Evolutionary conservation across 1,284 basidiomycete genomes (phyloP).

Genomic region (Cutaneotrichosporon daszewskae): DNA sequence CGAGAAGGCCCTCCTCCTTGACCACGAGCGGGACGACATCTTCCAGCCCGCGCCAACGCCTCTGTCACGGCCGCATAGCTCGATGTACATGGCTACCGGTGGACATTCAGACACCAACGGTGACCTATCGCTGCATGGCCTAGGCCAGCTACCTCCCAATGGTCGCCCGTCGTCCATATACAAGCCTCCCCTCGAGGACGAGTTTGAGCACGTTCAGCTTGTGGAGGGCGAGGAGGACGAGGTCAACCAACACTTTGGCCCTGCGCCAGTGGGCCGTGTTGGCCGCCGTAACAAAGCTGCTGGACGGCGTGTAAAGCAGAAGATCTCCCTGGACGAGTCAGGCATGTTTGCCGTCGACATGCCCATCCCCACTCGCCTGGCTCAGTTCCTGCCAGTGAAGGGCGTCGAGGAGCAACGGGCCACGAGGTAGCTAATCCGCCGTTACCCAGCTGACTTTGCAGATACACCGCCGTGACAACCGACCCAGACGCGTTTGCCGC

Average conservation of each 20-base stretch:
- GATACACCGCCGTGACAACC: constrained; percentile 77
- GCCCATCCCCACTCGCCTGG: constrained; percentile 74
- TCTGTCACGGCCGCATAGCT: neutral
- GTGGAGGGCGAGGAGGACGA: constrained; percentile 8
- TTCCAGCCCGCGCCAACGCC: constrained; percentile 2
- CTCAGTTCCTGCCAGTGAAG: constrained; percentile 64
- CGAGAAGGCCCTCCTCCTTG: constrained; percentile 30
- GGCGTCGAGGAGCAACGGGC: constrained; percentile 77
- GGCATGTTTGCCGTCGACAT: constrained; percentile 83
- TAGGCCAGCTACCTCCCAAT: neutral
- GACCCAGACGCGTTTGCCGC: constrained; percentile 88
- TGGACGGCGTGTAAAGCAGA: constrained; percentile 45
- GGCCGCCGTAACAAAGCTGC: constrained; percentile 53
- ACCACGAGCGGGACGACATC: constrained; percentile 8
- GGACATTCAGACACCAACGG: constrained; percentile 6
- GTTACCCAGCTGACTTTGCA: constrained; percentile 13
- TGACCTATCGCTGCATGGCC: constrained; percentile 12
- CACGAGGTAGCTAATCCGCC: constrained; percentile 56
- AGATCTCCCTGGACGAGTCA: constrained; percentile 52
- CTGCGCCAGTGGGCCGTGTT: constrained; percentile 72
- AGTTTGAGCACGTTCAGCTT: constrained; percentile 14
- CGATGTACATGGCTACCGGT: constrained; percentile 1
- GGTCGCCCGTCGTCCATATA: constrained; percentile 6
- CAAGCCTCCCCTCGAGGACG: constrained; percentile 14
- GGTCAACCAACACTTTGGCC: constrained; percentile 73